A percentile compares a stretch with the other conserved stretches of the same genome.
Conservation (phyloP, 495 filamentous ascomycete species). For the Friedmanniomyces simplex region DNA sequence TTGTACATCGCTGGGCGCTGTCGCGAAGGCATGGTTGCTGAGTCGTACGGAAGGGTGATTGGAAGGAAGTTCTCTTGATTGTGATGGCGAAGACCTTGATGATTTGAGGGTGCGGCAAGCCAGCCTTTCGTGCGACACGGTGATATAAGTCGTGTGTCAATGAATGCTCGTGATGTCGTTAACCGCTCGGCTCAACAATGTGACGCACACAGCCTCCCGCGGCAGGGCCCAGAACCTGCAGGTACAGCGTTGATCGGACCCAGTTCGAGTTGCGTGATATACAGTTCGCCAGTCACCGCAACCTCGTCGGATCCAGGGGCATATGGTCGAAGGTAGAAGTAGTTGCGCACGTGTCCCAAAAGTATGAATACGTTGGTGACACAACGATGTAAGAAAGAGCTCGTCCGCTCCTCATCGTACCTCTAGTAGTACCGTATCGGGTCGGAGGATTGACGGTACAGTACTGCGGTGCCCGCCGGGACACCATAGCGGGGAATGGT, state of each 20-base stretch:
- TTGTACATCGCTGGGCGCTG: slow-evolving; percentile 20
- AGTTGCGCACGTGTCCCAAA: too few relatives aligned
- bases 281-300: too few relatives aligned
- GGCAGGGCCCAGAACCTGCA: background rate
- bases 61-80: too few relatives aligned
- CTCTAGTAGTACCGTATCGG: too few relatives aligned
- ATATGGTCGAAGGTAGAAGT: too few relatives aligned
- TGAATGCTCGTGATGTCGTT: background rate
- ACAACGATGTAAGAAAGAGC: background rate
- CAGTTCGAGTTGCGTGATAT: background rate
- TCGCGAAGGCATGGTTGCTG: background rate
- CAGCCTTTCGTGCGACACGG: too few relatives aligned
- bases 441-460: too few relatives aligned
- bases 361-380: too few relatives aligned
- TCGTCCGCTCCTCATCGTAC: background rate
- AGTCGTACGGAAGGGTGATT: too few relatives aligned
- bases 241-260: background rate
- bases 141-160: background rate
- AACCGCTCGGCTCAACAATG: background rate
- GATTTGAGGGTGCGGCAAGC: background rate
- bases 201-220: background rate
- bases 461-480: background rate
- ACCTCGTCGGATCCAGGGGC: background rate
- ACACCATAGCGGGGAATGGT: background rate
- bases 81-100: background rate